Percentiles rank a stretch among this genome's conserved stretches.
phyloP scores from a whole-genome alignment of 768 basidiomycete genomes.

The Auriculariales sp. region DNA sequence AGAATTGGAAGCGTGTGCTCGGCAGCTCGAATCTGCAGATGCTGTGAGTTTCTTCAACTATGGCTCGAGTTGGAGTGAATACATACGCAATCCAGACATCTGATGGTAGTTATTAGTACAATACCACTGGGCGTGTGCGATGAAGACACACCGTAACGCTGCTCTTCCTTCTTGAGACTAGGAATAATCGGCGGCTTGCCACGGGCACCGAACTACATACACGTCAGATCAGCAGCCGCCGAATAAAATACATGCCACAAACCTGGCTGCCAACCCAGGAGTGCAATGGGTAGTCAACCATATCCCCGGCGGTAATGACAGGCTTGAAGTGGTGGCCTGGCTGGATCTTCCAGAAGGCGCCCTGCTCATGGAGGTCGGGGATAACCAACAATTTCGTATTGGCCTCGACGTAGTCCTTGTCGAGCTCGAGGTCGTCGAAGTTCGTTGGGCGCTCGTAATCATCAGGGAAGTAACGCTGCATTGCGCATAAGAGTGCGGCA shows the following conservation, averaged over 20 bases:
- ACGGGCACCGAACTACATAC: no score
- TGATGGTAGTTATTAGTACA: no score
- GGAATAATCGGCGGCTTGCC: slow-evolving; percentile 4
- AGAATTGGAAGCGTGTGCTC: neutral
- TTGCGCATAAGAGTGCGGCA: neutral
- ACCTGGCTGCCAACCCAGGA: slow-evolving; percentile 11
- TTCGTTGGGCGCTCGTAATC: slow-evolving; percentile 5
- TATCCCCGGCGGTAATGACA: slow-evolving; percentile 8
- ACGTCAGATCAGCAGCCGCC: no score
- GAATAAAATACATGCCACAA: no score
- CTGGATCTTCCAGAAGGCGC: slow-evolving; percentile 11
- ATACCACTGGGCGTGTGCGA: no score
- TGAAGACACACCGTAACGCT: no score
- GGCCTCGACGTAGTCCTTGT: slow-evolving; percentile 6
- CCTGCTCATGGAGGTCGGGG: slow-evolving; percentile 11
- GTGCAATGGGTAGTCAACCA: slow-evolving; percentile 14
- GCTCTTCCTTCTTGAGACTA: slow-evolving; percentile 1
- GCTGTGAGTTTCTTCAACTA: neutral
- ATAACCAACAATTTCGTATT: slow-evolving; percentile 8
- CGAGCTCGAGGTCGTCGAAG: slow-evolving; percentile 6
- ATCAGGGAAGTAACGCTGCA: slow-evolving; percentile 1
- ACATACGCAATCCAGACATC: slow-evolving; percentile 10
- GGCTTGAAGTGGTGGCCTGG: slow-evolving; percentile 5
- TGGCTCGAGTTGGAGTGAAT: neutral
- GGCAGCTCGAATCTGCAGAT: neutral